Base-by-base conservation (phyloP, 805 yeast species). In the Spathaspora sp. region DNA sequence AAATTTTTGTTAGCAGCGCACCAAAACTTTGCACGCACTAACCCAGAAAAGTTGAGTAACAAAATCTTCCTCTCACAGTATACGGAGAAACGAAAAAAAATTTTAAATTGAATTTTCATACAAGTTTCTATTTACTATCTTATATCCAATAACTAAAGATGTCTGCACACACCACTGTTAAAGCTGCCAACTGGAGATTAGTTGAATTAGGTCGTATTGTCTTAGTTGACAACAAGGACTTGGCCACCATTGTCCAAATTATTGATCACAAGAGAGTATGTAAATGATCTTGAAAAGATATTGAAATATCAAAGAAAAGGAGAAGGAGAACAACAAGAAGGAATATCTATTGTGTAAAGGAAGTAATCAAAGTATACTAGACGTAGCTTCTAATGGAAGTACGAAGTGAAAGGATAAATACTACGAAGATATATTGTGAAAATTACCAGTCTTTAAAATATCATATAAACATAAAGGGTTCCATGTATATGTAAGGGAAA, bases 161-260 rank as follows among this genome's bases (percentile, higher is more conserved):
- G 72, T 68, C 73, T 56, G 18, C 40, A 35, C 40, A 35, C 40
- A 35, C 40, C 17, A 78, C 87, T 75, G 94, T 94, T 78, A 87
- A 89, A 83, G 89, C 96, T 76, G 82, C 96, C 77, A 89, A 89
- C 93, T 94, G 98, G 98, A 90, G 97, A 89, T 85, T 84, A 74
- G 99, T 94, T 77, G 97, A 93, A 85, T 89, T 92, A 75, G 99
- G 99, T 78, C 97, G 99, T 83, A 89, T 94, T 75, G 97, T 92
- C 77, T 87, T 93, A 73, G 75, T 93, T 75, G 63, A 72, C 75
- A 83, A 84, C 86, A 82, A 86, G 78, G 89, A 90, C 80, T 85
- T 94, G 74, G 99, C 98, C 70, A 81, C 96, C 75, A 86, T 94
- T 71, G 98, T 92, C 72, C 99, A 94, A 85, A 89, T 94, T 82